Conservation (phyloP, 2,329 filamentous ascomycete species). For the Diaporthe helianthi region DNA sequence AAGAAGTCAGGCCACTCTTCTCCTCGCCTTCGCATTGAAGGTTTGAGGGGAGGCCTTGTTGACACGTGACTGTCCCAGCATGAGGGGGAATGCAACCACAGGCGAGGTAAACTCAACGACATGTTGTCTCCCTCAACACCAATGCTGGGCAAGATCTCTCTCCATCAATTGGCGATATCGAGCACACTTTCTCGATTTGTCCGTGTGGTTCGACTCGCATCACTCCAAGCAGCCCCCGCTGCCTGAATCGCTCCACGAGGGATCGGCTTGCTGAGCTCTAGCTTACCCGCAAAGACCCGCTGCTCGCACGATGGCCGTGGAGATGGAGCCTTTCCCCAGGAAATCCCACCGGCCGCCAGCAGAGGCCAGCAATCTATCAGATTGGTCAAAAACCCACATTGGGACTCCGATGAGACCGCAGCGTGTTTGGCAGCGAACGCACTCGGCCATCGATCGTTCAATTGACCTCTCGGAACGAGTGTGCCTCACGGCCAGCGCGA, state of each 20-base stretch:
- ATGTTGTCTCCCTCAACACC: constrained; percentile 19
- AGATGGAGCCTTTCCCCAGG: constrained; percentile 35
- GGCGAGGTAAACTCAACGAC: constrained; percentile 33
- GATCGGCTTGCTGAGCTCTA: constrained; percentile 15
- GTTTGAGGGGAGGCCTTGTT: neutral
- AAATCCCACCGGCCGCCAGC: constrained; percentile 30
- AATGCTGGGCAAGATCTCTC: neutral
- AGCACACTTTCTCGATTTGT: neutral
- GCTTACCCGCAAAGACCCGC: constrained; percentile 29
- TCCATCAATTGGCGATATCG: neutral
- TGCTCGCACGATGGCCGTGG: constrained; percentile 22
- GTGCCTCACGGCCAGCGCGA: neutral
- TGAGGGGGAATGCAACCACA: constrained; percentile 25
- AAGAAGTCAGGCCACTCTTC: constrained; percentile 31
- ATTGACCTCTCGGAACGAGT: neutral
- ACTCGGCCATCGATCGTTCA: neutral
- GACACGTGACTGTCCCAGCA: constrained; percentile 30
- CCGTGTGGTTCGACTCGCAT: constrained; percentile 8
- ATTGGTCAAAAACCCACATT: constrained; percentile 13
- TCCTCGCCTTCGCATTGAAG: neutral
- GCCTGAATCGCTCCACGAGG: constrained; percentile 25
- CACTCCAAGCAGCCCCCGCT: constrained; percentile 14
- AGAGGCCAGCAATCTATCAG: constrained; percentile 24
- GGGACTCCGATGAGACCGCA: constrained; percentile 17
- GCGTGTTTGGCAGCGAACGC: neutral